Conservation (phyloP, 768 basidiomycete genomes). For the Strobilomyces dryophilus region DNA sequence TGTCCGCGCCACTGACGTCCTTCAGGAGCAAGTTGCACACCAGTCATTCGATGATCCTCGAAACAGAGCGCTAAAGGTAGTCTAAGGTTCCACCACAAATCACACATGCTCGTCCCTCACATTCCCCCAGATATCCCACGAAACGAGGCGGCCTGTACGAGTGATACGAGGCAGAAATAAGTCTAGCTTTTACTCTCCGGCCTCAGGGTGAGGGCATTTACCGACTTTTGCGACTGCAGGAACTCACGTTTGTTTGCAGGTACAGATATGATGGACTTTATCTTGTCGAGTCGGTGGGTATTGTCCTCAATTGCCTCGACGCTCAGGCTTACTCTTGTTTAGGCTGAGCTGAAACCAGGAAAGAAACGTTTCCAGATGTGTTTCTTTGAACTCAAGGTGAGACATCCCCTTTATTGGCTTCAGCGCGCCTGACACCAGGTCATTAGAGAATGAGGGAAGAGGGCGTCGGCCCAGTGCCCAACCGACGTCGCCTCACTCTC, state of each 20-base stretch:
- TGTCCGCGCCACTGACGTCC: neutral
- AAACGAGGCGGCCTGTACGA: conserved; percentile 32
- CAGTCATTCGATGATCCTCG: conserved; percentile 21
- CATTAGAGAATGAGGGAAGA: conserved; percentile 23
- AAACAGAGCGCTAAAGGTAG: conserved; percentile 23
- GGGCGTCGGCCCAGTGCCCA: conserved; percentile 17
- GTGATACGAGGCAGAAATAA: conserved; percentile 33
- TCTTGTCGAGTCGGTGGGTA: conserved; percentile 22
- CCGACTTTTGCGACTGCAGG: neutral
- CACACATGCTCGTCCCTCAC: neutral
- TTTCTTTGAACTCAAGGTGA: conserved; percentile 27
- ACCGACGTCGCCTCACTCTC: conserved; percentile 14
- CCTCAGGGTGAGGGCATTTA: conserved; percentile 17
- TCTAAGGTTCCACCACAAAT: neutral
- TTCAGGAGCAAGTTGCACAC: conserved; percentile 19
- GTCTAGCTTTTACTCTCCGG: conserved; percentile 14
- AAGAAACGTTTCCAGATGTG: conserved; percentile 27
- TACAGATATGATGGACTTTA: conserved; percentile 33
- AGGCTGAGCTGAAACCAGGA: conserved; percentile 17
- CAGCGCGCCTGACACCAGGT: neutral
- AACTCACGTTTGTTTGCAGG: conserved; percentile 11
- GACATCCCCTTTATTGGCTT: neutral
- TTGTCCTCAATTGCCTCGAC: no score
- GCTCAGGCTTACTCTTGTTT: neutral
- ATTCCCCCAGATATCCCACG: conserved; percentile 24